phyloP scores from a whole-genome alignment of 441 rosid genomes.

The Brassica balearica region DNA sequence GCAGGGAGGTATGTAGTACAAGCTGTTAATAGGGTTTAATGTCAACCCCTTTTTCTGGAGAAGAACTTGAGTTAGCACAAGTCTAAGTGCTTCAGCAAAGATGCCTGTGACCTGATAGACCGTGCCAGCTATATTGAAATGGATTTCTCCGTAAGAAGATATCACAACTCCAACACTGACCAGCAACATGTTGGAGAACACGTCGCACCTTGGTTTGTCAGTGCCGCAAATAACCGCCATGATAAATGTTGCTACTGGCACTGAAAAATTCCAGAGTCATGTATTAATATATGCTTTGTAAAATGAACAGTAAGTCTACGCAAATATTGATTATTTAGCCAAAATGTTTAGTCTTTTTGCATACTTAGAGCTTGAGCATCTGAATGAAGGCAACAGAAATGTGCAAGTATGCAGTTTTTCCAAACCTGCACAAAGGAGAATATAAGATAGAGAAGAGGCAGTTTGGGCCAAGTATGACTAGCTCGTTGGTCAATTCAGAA shows the following conservation, averaged over 20 bases:
- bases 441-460: not conserved
- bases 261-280: constrained; percentile 56
- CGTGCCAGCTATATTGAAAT: constrained; percentile 93
- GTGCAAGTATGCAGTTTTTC: constrained; percentile 95
- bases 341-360: constrained; percentile 41
- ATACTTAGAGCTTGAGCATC: constrained; percentile 99
- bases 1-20: constrained; percentile 99
- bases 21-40: constrained; percentile 95
- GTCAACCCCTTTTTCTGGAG: constrained; percentile 97
- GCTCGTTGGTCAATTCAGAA: no score
- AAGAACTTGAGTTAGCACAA: constrained; percentile 99
- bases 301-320: constrained; percentile 20
- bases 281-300: constrained; percentile 37
- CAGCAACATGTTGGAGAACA: constrained; percentile 97
- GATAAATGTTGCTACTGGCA: constrained; percentile 96
- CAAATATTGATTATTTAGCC: not conserved
- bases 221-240: constrained; percentile 96
- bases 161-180: constrained; percentile 98
- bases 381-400: constrained; percentile 98
- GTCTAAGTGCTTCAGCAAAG: constrained; percentile 98
- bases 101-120: constrained; percentile 98
- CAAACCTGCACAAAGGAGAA: constrained; percentile 70
- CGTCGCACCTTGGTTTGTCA: constrained; percentile 93
- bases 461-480: no score
- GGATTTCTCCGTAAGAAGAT: constrained; percentile 98